Evolutionary conservation across 441 rosid genomes (phyloP), one percentile per base, ranked within the genome.

Genomic region (Corymbia calophylla): DNA sequence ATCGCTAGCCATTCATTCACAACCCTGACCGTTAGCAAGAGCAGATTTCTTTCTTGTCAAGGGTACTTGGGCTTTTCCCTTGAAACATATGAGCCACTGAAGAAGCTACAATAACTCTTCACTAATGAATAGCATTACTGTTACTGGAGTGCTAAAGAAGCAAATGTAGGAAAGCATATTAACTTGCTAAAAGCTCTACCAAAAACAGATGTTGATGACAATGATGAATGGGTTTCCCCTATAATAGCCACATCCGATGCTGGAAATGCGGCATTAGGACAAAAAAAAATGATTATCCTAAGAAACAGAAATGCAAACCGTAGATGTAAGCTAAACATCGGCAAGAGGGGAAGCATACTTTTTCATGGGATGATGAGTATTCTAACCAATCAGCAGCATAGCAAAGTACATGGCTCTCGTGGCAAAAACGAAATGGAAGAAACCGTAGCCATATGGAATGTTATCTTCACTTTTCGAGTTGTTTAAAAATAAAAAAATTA

Each of bases 361-460:
- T 93, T 90, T 92, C 91, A 98, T 97, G 89, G 97, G 88, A 55
- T 96, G 97, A 93, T 96, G 98, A 88, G 97, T 95, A 88, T 97
- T 98, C 99, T 99, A 98, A 68, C 99, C 98, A 12, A 98, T 95
- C 91, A 98, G 91, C 53, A 97, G 92, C 99, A 98, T 98, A 29
- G 98, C 97, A 11, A 98, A 96, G 93, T 98, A 98, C 99, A 98
- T 98, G n/a, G 99, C 97, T 91, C 99, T 99, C 4, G 98, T 97
- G 88, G 99, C 99, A 80, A 98, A 98, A 35, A 98, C 99, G 48
- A 98, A 95, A 94, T 98, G 99, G 95, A 98, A 97, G 95, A 98
- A 98, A 19, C 99, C 98, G 88, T 97, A 98, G 86, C 98, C 98
- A 88, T 97, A 98, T 48, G 99, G 98, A 87, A 97, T 96, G 87